Conservation (phyloP, 805 yeast genomes). For the Barnettozyma salicaria region DNA sequence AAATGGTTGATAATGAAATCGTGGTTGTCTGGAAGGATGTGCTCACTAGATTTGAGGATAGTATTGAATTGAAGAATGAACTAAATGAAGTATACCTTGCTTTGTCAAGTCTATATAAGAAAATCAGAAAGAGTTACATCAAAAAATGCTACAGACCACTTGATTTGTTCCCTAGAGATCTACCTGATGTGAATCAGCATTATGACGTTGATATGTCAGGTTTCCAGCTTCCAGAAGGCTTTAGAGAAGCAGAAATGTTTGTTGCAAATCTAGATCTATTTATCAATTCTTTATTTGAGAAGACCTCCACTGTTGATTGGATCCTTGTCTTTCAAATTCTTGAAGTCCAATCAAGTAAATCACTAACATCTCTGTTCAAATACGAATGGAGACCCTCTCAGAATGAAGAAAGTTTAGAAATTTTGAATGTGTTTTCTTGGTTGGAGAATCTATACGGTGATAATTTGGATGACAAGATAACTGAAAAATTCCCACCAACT, state of each 20-base stretch:
- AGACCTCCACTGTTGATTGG: constrained; percentile 71
- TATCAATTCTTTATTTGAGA: constrained; percentile 48
- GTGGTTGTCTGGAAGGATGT: constrained; percentile 43
- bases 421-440: constrained; percentile 70
- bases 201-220: background rate
- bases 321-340: constrained; percentile 63
- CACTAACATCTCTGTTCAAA: constrained; percentile 51
- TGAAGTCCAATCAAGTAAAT: constrained; percentile 60
- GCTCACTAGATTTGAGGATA: constrained; percentile 18
- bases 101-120: constrained; percentile 46
- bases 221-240: constrained; percentile 29
- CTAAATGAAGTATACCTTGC: constrained; percentile 26
- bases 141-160: constrained; percentile 64
- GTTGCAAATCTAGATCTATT: constrained; percentile 58
- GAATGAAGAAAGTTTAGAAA: constrained; percentile 47
- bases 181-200: constrained; percentile 8
- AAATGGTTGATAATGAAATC: constrained; percentile 62
- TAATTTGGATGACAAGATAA: constrained; percentile 35
- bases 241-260: constrained; percentile 51
- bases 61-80: constrained; percentile 21
- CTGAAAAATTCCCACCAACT: constrained; percentile 58
- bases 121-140: constrained; percentile 61
- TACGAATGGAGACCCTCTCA: constrained; percentile 35
- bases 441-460: constrained; percentile 50
- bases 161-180: constrained; percentile 19